These are phyloP conservation scores for Prosopis cineraria DNA, from an alignment of 306 rosid species.

Conservation along the genomic window DNA sequence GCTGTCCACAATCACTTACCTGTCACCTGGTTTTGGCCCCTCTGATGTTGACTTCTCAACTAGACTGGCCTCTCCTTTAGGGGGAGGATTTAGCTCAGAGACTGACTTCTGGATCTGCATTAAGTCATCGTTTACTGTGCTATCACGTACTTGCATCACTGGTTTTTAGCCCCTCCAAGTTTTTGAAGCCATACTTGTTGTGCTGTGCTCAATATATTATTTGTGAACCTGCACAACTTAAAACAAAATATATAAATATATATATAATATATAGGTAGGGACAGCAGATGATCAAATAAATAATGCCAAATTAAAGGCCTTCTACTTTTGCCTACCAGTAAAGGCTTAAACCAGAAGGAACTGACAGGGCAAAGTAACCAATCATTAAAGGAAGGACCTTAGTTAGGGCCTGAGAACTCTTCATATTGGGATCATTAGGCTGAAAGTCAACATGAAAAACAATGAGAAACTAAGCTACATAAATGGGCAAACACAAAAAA, in stretches of 20 bases:
- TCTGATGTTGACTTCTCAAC: constrained; percentile 52
- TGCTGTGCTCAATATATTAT: constrained; percentile 90
- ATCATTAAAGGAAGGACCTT: constrained; percentile 89
- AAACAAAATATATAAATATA: constrained; percentile 33
- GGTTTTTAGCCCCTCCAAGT: constrained; percentile 81
- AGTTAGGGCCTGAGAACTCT: constrained; percentile 81
- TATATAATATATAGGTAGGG: constrained; percentile 6
- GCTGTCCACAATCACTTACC: constrained; percentile 47
- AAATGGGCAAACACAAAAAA: constrained; percentile 13
- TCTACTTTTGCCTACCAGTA: constrained; percentile 72
- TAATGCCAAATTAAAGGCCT: constrained; percentile 27
- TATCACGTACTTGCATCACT: constrained; percentile 46
- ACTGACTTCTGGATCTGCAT: constrained; percentile 50
- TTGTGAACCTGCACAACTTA: constrained; percentile 72
- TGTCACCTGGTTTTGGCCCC: constrained; percentile 79
- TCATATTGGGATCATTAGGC: constrained; percentile 87
- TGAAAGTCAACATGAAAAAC: constrained; percentile 44
- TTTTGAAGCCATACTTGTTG: constrained; percentile 98
- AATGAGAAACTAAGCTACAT: not conserved
- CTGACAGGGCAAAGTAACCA: constrained; percentile 96
- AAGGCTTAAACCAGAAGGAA: constrained; percentile 99
- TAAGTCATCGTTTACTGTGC: constrained; percentile 48
- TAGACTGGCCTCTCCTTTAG: constrained; percentile 42
- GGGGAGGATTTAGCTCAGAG: constrained; percentile 46
- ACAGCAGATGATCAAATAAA: constrained; percentile 4